Conservation (phyloP, 257 asterid species). For the Linaria vulgaris region DNA sequence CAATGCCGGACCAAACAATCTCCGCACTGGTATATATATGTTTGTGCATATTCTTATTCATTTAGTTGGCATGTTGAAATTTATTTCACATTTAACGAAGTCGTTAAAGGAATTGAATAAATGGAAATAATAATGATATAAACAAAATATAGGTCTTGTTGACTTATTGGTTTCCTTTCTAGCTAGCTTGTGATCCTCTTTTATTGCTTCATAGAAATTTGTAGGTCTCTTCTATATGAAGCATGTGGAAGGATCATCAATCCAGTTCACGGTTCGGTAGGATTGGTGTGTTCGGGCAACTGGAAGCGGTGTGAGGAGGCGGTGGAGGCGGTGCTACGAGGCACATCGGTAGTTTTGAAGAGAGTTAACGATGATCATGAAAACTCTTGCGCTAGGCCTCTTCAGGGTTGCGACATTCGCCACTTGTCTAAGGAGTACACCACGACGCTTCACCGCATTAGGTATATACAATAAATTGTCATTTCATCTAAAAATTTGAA, state of each 20-base stretch:
- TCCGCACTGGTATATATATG: conserved; percentile 28
- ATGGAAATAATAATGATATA: too few relatives aligned
- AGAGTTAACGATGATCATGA: conserved; percentile 24
- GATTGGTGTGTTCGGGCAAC: conserved; percentile 61
- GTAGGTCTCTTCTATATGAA: conserved; percentile 63
- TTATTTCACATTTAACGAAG: too few relatives aligned
- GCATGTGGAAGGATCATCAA: conserved; percentile 90
- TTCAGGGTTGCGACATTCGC: conserved; percentile 48
- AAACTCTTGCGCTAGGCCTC: conserved; percentile 23
- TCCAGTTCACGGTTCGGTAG: conserved; percentile 71
- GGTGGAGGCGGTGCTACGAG: conserved; percentile 66
- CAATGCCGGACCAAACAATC: conserved; percentile 32
- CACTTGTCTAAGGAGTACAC: conserved; percentile 38
- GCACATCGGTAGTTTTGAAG: conserved; percentile 33
- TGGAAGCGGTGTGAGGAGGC: conserved; percentile 73
- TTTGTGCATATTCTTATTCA: neutral
- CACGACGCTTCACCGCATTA: conserved; percentile 17
- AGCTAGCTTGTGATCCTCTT: neutral
- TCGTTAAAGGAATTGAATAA: too few relatives aligned
- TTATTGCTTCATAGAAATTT: conserved; percentile 50
- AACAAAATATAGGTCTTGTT: too few relatives aligned
- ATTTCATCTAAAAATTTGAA: too few relatives aligned
- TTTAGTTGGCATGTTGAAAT: neutral
- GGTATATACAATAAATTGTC: too few relatives aligned
- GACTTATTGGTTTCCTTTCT: too few relatives aligned